Base-by-base conservation (phyloP, 495 filamentous ascomycete species). In the Paragyromitra xinjiangensis region DNA sequence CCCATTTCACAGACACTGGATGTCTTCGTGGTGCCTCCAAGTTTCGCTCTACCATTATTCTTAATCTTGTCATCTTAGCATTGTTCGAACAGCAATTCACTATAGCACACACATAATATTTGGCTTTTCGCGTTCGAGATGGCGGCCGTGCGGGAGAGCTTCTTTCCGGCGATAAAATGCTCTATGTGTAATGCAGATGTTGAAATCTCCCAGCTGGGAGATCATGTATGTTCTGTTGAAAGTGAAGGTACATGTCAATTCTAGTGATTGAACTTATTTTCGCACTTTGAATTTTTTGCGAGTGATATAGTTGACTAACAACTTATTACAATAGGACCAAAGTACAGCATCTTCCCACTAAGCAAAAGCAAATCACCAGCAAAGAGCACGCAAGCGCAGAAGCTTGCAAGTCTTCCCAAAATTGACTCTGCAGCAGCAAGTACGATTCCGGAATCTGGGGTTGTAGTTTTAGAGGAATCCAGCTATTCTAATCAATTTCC, bases 91-190 rank as follows among this genome's bases (percentile, higher is more conserved):
- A 70, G n/a, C 48, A 39, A 59, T 65, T 48, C 45, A 53, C 59
- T 9, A 19, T 63, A 58, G 34, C 37, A 71, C 65, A 7, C 53
- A 64, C 53, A 50, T 40, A 12, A 48, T 61, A 78, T 71, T 69
- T 65, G 24, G 40, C 44, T 34, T 55, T 44, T 64, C 53, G 48
- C 26, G 62, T 11, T 73, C 37, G 40, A 71, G 24, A 88, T 87
- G 87, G 85, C 86, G 75, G 83, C 83, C 44, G 84, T 85, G 77
- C 85, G 90, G 80, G 87, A 88, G 73, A 89, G 89, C 85, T 90
- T 88, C 85, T 90, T 99, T 86, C 94, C 95, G 81, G 90, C 90
- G 22, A 94, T 99, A 84, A 98, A 97, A 89, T 99, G 95, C 86
- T 98, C 96, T 63, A 92, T 87, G 83, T 99, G 95, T 82, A 90